phyloP scores from a whole-genome alignment of 192 early-diverging fungal genomes.

The Chytriomyces confervae region DNA sequence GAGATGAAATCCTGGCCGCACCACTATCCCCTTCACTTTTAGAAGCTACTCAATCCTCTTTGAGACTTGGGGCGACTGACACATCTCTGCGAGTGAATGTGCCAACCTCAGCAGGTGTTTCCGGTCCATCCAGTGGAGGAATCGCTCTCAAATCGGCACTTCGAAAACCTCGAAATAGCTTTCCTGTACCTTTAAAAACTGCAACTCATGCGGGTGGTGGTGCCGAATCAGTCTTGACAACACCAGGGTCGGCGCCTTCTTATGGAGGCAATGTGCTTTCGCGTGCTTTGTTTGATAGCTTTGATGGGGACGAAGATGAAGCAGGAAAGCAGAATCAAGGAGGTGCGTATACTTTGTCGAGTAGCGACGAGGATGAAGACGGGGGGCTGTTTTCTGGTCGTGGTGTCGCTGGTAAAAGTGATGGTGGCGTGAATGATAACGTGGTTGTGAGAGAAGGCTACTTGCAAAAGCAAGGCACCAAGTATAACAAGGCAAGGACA shows the following conservation, averaged over 20 bases:
- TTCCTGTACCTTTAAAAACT: no score
- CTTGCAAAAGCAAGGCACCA: conserved; percentile 48
- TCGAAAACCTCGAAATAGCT: not conserved
- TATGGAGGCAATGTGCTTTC: no score
- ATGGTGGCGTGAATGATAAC: conserved; percentile 37
- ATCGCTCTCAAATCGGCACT: conserved; percentile 1
- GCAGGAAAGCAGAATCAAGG: not conserved
- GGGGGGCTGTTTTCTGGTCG: conserved; percentile 19
- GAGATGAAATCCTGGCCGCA: not conserved
- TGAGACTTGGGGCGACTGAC: no score
- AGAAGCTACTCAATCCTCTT: not conserved
- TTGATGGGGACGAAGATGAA: not conserved
- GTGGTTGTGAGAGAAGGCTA: conserved; percentile 54
- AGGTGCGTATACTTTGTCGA: conserved; percentile 31
- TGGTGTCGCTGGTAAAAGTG: not conserved
- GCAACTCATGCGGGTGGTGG: no score
- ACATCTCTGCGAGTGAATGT: no score
- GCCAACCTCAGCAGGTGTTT: not conserved
- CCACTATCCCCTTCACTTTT: not conserved
- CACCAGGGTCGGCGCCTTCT: no score
- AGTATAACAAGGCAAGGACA: conserved; percentile 39
- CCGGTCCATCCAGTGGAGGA: not conserved
- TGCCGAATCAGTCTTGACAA: no score
- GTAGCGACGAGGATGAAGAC: conserved; percentile 55
- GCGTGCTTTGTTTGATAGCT: not conserved